Percentiles rank a stretch among this genome's conserved stretches.
Conservation (phyloP, 208 protist species). For the Leishmania tropica region DNA sequence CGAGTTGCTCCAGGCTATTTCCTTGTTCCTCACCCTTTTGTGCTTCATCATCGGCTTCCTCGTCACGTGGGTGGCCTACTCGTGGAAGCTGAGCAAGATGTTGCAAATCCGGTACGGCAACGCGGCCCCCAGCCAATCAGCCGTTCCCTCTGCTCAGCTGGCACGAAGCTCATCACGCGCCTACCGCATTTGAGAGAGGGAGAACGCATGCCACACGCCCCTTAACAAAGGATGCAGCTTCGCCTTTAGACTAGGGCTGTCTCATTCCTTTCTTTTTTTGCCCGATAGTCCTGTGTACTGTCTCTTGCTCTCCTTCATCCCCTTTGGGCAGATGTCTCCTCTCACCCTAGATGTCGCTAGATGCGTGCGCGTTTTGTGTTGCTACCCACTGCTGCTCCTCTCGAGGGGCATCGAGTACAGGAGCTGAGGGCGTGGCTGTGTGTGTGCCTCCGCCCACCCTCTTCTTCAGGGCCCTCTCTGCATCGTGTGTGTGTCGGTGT, state of each 20-base stretch:
- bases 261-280: not conserved
- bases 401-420: not conserved
- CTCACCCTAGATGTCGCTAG: not conserved
- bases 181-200: slow-evolving; percentile 14
- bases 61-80: slow-evolving; percentile 74
- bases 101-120: slow-evolving; percentile 67
- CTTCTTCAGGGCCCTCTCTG: slow-evolving; percentile 1
- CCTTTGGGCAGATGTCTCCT: not conserved
- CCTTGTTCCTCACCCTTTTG: slow-evolving; percentile 60
- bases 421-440: not conserved
- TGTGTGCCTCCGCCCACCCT: not conserved
- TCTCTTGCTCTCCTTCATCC: not conserved
- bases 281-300: not conserved
- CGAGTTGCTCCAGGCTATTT: slow-evolving; percentile 67
- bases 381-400: not conserved
- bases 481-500: not conserved
- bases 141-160: slow-evolving; percentile 22
- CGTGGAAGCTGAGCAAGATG: slow-evolving; percentile 75
- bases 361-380: not conserved
- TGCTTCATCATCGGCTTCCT: slow-evolving; percentile 79
- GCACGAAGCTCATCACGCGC: slow-evolving; percentile 10
- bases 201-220: not conserved
- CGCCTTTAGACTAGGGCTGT: not conserved
- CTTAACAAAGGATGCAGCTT: not conserved
- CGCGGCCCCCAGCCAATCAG: slow-evolving; percentile 29